Percentiles rank a stretch among this genome's conserved stretches.
Conservation (phyloP, 1,284 basidiomycete species). For the Wallemia ichthyophaga region DNA sequence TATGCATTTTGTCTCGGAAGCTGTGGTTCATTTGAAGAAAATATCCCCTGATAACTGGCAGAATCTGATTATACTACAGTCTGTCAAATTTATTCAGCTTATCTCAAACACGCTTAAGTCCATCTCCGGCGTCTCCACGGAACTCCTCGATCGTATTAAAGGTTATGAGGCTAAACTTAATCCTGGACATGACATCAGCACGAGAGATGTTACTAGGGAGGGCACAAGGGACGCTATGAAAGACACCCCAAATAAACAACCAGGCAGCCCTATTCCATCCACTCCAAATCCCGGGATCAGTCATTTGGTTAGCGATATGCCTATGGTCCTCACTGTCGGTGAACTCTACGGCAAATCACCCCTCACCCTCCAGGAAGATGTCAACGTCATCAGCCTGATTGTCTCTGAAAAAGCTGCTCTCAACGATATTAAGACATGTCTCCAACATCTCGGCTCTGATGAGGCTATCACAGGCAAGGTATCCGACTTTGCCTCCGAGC, state of each 20-base stretch:
- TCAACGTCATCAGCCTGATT: slow-evolving; percentile 33
- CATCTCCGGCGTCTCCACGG: slow-evolving; percentile 45
- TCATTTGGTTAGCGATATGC: slow-evolving; percentile 31
- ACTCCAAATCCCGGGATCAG: slow-evolving; percentile 3
- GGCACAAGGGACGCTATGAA: no score
- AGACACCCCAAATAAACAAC: no score
- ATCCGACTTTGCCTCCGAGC: slow-evolving; percentile 53
- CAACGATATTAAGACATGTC: slow-evolving; percentile 49
- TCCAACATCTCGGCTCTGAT: slow-evolving; percentile 60
- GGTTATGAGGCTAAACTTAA: slow-evolving; percentile 52
- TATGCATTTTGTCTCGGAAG: slow-evolving; percentile 71
- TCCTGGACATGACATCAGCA: slow-evolving; percentile 18
- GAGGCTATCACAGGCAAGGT: slow-evolving; percentile 51
- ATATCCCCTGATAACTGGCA: slow-evolving; percentile 66
- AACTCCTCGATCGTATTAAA: slow-evolving; percentile 49
- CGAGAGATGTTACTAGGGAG: slow-evolving; percentile 26
- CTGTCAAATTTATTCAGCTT: slow-evolving; percentile 56
- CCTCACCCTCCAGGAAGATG: slow-evolving; percentile 35
- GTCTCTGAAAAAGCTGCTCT: slow-evolving; percentile 64
- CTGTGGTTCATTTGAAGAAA: slow-evolving; percentile 55
- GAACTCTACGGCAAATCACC: slow-evolving; percentile 42
- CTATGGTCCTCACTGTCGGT: slow-evolving; percentile 36
- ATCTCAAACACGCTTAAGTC: slow-evolving; percentile 43
- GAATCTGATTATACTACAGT: slow-evolving; percentile 62
- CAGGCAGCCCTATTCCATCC: not conserved